Evolutionary conservation across 192 early-diverging fungal species (phyloP), one percentile per base, ranked within the genome.

Genomic region (Neocallimastix lanati): DNA sequence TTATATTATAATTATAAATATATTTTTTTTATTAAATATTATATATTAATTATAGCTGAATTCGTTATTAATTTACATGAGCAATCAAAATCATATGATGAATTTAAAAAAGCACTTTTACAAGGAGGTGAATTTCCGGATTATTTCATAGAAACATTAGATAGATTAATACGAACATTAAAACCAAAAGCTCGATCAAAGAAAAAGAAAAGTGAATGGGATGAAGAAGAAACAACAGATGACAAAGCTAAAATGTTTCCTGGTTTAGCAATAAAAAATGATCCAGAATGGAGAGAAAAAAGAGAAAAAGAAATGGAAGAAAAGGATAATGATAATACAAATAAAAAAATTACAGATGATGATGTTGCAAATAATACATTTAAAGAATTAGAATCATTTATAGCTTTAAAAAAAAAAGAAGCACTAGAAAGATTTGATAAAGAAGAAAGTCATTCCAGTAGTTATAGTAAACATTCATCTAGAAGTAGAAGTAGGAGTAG

Each of bases 41-140:
- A 33, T 33, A 33, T 33, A 33, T 33, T 3, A 33, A 33, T 33
- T 6, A 33, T 93, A 77, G 95, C 97, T 79, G 97, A 99, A 82
- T 99, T 93, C 81, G 89, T 99, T 76, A 91, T 99, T 50, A 88
- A 92, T 80, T 81, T 97, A 29, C 96, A 99, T 82, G 88, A 88
- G 30, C 84, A 93, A 83, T 88, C 87, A 80, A 87, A 84, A 77
- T 86, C 83, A 79, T 84, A 91, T 76, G 83, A 76, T 35, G 85
- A 85, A 28, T 99, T 96, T 84, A 92, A 92, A 77, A 80, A 83
- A 29, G 86, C 84, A 38, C 86, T 97, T 11, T 84, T 88, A 36
- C 88, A 92, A 77, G 88, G 87, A 27, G 93, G 89, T 29, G 94
- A 94, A 58, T 96, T 99, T 78, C 88, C 93, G 4, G 92, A 92